phyloP scores from a whole-genome alignment of 2,329 filamentous ascomycete species.

The Dothistroma pini region DNA sequence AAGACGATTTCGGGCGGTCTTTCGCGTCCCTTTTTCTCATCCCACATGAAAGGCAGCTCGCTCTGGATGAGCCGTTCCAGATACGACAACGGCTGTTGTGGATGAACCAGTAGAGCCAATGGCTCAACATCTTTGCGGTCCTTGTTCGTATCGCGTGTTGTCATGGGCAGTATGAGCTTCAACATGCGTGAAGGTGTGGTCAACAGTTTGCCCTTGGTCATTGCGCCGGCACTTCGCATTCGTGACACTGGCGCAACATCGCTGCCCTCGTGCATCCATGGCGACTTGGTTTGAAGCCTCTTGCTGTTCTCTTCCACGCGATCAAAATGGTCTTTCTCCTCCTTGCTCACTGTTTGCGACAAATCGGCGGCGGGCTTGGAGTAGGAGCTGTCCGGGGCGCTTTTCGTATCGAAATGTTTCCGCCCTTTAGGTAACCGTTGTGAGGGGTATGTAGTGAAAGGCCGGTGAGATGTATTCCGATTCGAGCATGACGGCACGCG shows the following conservation, averaged over 20 bases:
- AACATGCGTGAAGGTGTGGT: constrained; percentile 77
- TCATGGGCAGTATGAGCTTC: constrained; percentile 75
- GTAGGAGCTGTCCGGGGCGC: constrained; percentile 31
- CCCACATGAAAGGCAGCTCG: constrained; percentile 63
- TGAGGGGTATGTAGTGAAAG: constrained; percentile 11
- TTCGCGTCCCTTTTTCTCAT: constrained; percentile 58
- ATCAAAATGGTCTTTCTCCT: constrained; percentile 47
- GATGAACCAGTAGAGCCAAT: constrained; percentile 78
- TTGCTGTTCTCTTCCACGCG: constrained; percentile 46
- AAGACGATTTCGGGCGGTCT: constrained; percentile 74
- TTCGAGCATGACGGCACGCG: constrained; percentile 12
- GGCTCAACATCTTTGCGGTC: constrained; percentile 74
- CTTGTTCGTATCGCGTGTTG: constrained; percentile 55
- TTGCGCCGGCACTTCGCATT: constrained; percentile 52
- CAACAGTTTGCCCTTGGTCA: constrained; percentile 71
- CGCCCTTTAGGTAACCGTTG: constrained; percentile 15
- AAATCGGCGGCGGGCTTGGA: constrained; percentile 37
- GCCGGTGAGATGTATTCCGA: constrained; percentile 7
- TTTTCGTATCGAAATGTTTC: constrained; percentile 20
- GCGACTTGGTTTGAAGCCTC: constrained; percentile 57
- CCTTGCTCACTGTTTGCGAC: constrained; percentile 43
- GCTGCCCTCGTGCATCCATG: constrained; percentile 63
- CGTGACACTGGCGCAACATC: constrained; percentile 55
- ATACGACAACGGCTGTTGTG: constrained; percentile 86
- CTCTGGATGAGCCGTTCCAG: constrained; percentile 85